Evolutionary conservation across 1,284 basidiomycete genomes (phyloP).

Genomic region (Cutaneotrichosporon curvatum): DNA sequence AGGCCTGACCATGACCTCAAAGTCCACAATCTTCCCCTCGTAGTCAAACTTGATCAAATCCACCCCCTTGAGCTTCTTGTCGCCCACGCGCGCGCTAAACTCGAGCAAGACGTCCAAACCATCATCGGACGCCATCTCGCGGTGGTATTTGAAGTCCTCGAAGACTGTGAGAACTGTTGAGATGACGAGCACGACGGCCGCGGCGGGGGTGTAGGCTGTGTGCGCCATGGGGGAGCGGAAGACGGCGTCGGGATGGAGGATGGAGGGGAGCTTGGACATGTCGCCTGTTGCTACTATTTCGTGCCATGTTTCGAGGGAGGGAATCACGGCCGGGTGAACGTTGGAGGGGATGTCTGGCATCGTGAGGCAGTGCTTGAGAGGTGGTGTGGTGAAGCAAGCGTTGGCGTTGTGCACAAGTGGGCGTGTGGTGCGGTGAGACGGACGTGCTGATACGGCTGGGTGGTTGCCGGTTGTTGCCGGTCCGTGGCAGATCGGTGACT

Average conservation of each 20-base stretch:
- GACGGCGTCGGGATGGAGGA: conserved; percentile 14
- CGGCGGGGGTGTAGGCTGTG: conserved; percentile 8
- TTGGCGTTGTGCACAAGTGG: too few species aligned
- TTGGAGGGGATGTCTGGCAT: too few species aligned
- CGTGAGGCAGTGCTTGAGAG: too few species aligned
- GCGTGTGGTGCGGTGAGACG: too few species aligned
- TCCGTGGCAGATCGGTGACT: too few species aligned
- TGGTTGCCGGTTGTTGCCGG: too few species aligned
- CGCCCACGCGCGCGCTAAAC: conserved; percentile 10
- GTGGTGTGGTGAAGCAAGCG: too few species aligned
- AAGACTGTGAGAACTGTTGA: conserved; percentile 13
- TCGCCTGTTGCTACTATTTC: conserved; percentile 7
- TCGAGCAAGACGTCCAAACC: conserved; percentile 14
- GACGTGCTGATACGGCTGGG: too few species aligned
- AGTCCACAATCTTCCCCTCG: conserved; percentile 13
- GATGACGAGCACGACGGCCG: conserved; percentile 11
- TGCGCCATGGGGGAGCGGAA: conserved; percentile 14
- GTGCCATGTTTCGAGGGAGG: conserved; percentile 13
- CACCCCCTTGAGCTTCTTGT: conserved; percentile 16
- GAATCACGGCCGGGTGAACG: conserved; percentile 5
- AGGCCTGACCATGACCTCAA: conserved; percentile 18
- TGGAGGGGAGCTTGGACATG: conserved; percentile 3
- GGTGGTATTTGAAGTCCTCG: conserved; percentile 17
- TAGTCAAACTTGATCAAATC: conserved; percentile 14
- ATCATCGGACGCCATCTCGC: conserved; percentile 7